Evolutionary conservation across 176 grass and related monocot genomes (phyloP), one percentile per base, ranked within the genome.

Genomic region (Chloris gayana): DNA sequence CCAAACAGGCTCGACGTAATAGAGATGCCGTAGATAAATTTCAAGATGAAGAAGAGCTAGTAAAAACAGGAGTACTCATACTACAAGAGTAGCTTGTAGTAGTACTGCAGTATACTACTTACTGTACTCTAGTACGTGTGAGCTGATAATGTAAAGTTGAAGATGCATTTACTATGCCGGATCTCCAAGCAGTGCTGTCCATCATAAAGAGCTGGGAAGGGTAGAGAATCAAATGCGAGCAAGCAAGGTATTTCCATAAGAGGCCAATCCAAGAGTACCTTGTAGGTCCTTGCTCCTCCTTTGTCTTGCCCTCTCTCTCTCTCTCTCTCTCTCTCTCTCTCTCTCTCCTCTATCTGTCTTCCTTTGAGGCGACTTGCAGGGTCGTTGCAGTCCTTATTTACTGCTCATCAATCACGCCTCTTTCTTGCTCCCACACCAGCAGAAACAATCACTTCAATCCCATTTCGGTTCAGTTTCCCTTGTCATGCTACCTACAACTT

Each of bases 251-350:
- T 89, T 82, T 82, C 87, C 87, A 77, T 89, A 85, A 85, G 87
- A 77, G 82, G 83, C 87, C 87, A 89, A 85, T 77, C 87, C 87
- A 82, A 63, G 78, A 81, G 87, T 81, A 82, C 82, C 66, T 75
- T 88, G 76, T 82, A 82, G 67, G 87, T 67, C 70, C 87, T 84
- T 76, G 64, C 67, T 75, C 38, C 81, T 80, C 75, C 51, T 84
- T 88, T 84, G 66, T 74, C 59, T 65, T 59, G 69, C 41, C 41
- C 41, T 37, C 35, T 2, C 35, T 37, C 35, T 37, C 35, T 2
- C 35, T 37, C 35, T 37, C 41, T 37, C 35, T 2, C 35, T 37
- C 35, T 37, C n/a, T n/a, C n/a, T n/a, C 82, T 70, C 53, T 38
- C 66, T 80, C 51, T 68, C 76, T 63, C 71, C 44, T 41, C 62